Evolutionary conservation across 1,284 basidiomycete genomes (phyloP).

Genomic region (Apiotrichum veenhuisii): DNA sequence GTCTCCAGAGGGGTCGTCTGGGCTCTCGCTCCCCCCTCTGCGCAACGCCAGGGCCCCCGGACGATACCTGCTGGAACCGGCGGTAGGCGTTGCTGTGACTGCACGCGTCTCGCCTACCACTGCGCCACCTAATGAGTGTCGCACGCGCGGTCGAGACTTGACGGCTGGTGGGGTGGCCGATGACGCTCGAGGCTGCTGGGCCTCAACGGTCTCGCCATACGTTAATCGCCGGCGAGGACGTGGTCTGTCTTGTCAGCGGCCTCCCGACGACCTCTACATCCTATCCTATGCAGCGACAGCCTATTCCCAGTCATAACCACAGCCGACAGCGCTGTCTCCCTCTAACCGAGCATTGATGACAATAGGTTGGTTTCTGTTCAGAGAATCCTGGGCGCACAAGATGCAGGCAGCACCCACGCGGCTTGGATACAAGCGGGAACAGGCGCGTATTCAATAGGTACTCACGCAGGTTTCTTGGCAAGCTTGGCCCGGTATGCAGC

Average conservation of each 20-base stretch:
- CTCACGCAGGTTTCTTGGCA: constrained; percentile 25
- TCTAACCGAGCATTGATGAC: no score
- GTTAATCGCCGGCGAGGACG: constrained; percentile 21
- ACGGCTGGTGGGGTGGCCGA: neutral
- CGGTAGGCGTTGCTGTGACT: neutral
- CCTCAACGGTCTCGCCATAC: neutral
- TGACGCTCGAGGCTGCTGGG: neutral
- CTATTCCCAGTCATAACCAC: no score
- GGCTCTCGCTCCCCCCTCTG: neutral
- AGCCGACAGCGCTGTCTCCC: no score
- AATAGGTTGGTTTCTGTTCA: no score
- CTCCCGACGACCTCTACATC: no score
- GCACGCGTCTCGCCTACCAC: neutral
- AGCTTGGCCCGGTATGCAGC: constrained; percentile 24
- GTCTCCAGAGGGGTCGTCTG: neutral
- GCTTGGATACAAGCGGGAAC: no score
- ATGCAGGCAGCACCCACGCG: no score
- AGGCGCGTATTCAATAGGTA: no score
- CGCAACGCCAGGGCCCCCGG: neutral
- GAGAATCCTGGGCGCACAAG: neutral
- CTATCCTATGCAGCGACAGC: no score
- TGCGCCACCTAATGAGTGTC: neutral
- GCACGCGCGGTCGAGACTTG: neutral
- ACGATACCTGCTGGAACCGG: neutral
- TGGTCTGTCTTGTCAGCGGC: constrained; percentile 9